Base-by-base conservation (phyloP, 805 yeast genomes). In the Sungouiozyma intestinalis region DNA sequence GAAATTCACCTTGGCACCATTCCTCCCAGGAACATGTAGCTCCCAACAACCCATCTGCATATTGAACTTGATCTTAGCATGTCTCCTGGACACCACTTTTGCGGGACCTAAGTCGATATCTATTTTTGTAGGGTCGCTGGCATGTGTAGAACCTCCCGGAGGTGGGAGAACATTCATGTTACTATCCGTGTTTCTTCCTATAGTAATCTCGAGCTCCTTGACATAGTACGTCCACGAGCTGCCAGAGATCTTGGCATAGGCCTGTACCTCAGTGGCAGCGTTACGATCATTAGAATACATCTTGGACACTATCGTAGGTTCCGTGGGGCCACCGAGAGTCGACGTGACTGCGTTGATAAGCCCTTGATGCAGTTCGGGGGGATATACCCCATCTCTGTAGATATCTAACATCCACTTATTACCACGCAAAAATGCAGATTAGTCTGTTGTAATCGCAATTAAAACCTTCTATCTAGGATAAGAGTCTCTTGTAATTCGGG, bases 201-300 rank as follows among this genome's bases (percentile, higher is more conserved):
- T 84, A 1, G 81, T 66, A 4, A 90, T 74, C 21, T 73, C 73
- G 40, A 90, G 67, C 15, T 78, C 69, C 58, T 88, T 85, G 35
- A 92, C 96, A 56, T 87, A 92, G 59, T 73, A 92, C 1, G 98
- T 90, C 98, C 98, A 92, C 55, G 77, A 78, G 31, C 73, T 67
- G 36, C 98, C 98, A 0, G 97, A 88, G 38, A 92, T 81, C 62
- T 92, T 92, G 31, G 97, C 98, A 62, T 90, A 92, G 0, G 98
- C 98, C 65, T 88, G 95, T n/a, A 92, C 88, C 59, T 88, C 95
- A 3, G 69, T 58, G 33, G 71, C 73, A 29, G 68, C 57, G 42
- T 67, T 82, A 46, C 77, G 76, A 40, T 79, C 85, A 61, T 92
- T 92, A 43, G 90, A 77, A 58, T 75, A 85, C 19, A 67, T 73